Evolutionary conservation across 2,329 filamentous ascomycete species (phyloP).

Genomic region (Trichoderma oligosporum): DNA sequence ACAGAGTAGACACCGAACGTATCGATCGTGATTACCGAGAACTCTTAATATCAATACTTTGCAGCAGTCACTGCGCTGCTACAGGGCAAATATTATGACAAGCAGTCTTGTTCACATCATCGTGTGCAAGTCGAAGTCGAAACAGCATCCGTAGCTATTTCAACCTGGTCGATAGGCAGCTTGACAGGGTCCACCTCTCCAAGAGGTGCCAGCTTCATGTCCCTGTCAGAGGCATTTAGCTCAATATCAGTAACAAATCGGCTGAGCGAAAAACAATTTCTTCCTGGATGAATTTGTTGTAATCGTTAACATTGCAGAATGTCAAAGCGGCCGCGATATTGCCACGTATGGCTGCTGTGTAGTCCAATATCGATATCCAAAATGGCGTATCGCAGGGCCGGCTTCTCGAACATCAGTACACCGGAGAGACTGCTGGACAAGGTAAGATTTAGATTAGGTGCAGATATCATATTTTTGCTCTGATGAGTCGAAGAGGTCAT

Average conservation of each 20-base stretch:
- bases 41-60: too few species aligned
- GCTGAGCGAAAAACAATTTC: constrained; percentile 22
- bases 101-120: too few species aligned
- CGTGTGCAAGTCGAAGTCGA: too few species aligned
- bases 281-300: constrained; percentile 11
- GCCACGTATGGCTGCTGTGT: not conserved
- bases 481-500: not conserved
- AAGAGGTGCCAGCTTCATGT: constrained; percentile 6
- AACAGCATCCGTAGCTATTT: constrained; percentile 23
- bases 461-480: constrained; percentile 9
- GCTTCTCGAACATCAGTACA: constrained; percentile 2
- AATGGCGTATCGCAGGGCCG: not conserved
- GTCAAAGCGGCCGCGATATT: not conserved
- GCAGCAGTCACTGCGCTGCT: too few species aligned
- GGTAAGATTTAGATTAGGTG: constrained; percentile 2
- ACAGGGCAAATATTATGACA: too few species aligned
- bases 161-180: constrained; percentile 19
- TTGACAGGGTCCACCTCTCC: constrained; percentile 4
- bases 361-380: not conserved
- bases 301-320: not conserved
- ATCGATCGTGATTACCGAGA: too few species aligned
- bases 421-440: not conserved
- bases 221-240: constrained; percentile 25
- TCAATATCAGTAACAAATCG: constrained; percentile 24
- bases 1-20: too few species aligned